Conservation (phyloP, 768 basidiomycete genomes). For the Postia placenta region DNA sequence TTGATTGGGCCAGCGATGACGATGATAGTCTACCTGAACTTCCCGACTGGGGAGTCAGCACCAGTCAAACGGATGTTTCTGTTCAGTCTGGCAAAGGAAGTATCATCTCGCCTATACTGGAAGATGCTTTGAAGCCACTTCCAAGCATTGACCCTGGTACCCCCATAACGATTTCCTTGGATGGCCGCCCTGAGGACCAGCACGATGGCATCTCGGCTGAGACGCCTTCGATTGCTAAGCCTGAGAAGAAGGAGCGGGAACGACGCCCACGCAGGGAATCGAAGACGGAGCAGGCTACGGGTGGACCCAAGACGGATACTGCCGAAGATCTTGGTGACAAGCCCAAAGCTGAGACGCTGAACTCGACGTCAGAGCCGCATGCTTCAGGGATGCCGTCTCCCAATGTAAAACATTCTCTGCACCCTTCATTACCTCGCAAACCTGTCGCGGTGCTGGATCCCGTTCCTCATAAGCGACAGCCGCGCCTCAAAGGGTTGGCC, state of each 20-base stretch:
- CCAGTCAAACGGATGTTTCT: conserved; percentile 21
- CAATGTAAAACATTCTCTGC: conserved; percentile 21
- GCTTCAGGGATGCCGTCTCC: not conserved
- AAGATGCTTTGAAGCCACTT: conserved; percentile 57
- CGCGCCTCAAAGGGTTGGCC: not conserved
- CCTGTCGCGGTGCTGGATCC: conserved; percentile 26
- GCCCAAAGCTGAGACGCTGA: too few species aligned
- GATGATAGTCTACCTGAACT: conserved; percentile 76
- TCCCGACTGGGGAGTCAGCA: conserved; percentile 77
- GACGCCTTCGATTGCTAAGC: not conserved
- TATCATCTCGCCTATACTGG: conserved; percentile 61
- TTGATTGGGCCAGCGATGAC: conserved; percentile 88
- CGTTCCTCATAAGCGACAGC: conserved; percentile 12
- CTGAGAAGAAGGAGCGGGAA: not conserved
- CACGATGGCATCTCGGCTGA: not conserved
- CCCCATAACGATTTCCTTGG: not conserved
- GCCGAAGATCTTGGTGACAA: too few species aligned
- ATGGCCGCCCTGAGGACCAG: not conserved
- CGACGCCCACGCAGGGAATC: not conserved
- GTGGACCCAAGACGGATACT: too few species aligned
- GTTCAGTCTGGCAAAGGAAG: not conserved
- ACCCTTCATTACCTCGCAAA: conserved; percentile 44
- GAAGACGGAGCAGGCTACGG: not conserved
- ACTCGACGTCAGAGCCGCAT: too few species aligned
- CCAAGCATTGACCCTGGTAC: conserved; percentile 33